A percentile compares a stretch with the other conserved stretches of the same genome.
Conservation (phyloP, 192 early-diverging fungal genomes). For the Mycoemilia scoparia region DNA sequence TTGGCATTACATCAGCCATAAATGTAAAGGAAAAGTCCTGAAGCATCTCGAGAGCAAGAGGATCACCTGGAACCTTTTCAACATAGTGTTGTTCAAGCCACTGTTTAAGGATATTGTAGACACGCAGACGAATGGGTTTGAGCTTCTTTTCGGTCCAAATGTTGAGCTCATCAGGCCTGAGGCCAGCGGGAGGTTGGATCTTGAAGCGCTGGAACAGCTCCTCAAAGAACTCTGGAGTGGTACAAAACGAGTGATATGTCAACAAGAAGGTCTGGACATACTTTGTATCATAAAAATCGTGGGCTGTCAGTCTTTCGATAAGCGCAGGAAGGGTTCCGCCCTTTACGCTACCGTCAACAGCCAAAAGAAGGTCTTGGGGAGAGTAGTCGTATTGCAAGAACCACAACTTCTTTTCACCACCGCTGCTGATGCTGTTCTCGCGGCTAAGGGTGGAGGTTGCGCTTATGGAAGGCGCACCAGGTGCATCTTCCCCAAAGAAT, state of each 20-base stretch:
- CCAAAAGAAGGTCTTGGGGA: conserved; percentile 56
- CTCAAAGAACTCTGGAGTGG: conserved; percentile 56
- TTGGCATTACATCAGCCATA: conserved; percentile 53
- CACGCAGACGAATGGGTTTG: conserved; percentile 79
- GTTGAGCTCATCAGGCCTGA: conserved; percentile 44
- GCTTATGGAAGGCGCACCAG: conserved; percentile 10
- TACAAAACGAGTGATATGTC: conserved; percentile 86
- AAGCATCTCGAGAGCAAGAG: conserved; percentile 44
- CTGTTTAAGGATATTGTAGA: conserved; percentile 86
- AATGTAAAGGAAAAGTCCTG: conserved; percentile 50
- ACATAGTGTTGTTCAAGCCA: conserved; percentile 88
- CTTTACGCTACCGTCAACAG: conserved; percentile 73
- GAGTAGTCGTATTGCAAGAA: conserved; percentile 63
- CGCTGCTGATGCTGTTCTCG: conserved; percentile 2
- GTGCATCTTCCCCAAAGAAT: conserved; percentile 40
- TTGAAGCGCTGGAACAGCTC: conserved; percentile 59
- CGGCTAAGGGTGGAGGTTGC: conserved; percentile 1
- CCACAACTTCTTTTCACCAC: conserved; percentile 39
- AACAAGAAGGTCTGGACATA: conserved; percentile 79
- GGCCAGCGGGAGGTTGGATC: conserved; percentile 46
- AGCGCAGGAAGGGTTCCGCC: conserved; percentile 77
- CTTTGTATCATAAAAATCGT: conserved; percentile 63
- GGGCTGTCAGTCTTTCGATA: conserved; percentile 74
- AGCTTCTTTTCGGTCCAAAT: conserved; percentile 74
- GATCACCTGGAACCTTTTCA: conserved; percentile 58